Evolutionary conservation across 2,329 filamentous ascomycete species (phyloP), one percentile per base, ranked within the genome.

Genomic region (Fusarium heterosporum): DNA sequence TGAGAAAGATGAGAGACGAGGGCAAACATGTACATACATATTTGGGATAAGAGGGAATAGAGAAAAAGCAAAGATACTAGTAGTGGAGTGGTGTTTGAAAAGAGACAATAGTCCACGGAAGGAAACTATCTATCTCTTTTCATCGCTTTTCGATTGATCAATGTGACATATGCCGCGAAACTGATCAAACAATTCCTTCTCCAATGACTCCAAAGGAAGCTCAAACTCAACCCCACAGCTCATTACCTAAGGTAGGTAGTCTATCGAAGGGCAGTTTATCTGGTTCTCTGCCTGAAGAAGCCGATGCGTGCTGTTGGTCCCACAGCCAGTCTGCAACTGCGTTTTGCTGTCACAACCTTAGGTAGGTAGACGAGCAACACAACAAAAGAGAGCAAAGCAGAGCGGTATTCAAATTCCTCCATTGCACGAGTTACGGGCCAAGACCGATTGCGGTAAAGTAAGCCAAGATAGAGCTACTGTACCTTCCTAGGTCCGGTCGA

Each of bases 401-500:
- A 41, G 48, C 28, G 42, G n/a, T 47, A 38, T 67, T 64, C 41
- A 13, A 47, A 45, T 48, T 63, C 48, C 30, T 36, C 48, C 45
- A 49, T 43, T 45, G 61, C 55, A 47, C 41, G 32, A 40, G 46
- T 28, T 60, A 59, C 43, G 46, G 64, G 43, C 36, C 59, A 61
- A 61, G 54, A 2, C 64, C 51, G 46, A 64, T 46, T 39, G 40
- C 51, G 53, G 64, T 50, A 63, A 49, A 49, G 58, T 56, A 52
- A 47, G 29, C 14, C n/a, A 36, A 26, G 16, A 16, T 36, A 36
- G 16, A n/a, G 14, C 16, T 36, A 36, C 32, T 36, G 32, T 36
- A 16, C 32, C 32, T 36, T 11, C 41, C 64, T 67, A 68, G 61
- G 42, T 54, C 64, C 64, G 64, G 64, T 67, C 64, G 54, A 67